A percentile compares a stretch with the other conserved stretches of the same genome.
These are phyloP conservation scores for Mycena rebaudengoi DNA, from an alignment of 768 basidiomycete genomes.

Conservation along the genomic window DNA sequence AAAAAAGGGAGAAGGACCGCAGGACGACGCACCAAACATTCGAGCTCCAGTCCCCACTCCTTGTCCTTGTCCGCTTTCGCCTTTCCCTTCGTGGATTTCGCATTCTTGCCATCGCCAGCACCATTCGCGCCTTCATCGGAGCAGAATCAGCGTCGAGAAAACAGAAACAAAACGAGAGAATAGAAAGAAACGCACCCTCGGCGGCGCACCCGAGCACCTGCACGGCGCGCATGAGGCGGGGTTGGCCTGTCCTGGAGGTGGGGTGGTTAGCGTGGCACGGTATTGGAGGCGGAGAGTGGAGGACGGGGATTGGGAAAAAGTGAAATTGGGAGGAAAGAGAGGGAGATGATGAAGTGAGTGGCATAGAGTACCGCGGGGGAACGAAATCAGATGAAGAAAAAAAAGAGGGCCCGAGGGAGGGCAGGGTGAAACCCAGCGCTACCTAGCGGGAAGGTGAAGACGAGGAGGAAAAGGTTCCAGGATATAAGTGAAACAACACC, in stretches of 20 bases:
- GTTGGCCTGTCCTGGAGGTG: conserved; percentile 53
- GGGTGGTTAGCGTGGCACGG: not conserved
- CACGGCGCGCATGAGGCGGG: conserved; percentile 60
- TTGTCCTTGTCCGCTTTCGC: conserved; percentile 46
- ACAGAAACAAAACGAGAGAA: too few relatives aligned
- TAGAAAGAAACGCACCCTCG: too few relatives aligned
- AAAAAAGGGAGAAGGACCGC: not conserved
- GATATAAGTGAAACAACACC: too few relatives aligned
- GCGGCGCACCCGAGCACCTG: conserved; percentile 53
- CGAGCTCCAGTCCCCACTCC: conserved; percentile 55
- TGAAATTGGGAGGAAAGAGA: too few relatives aligned
- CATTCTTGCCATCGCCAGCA: not conserved
- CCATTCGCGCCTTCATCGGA: too few relatives aligned
- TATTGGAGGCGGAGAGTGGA: not conserved
- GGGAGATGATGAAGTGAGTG: too few relatives aligned
- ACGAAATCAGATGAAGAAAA: not conserved
- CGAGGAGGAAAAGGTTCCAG: too few relatives aligned
- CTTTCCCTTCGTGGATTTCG: conserved; percentile 27
- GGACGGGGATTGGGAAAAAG: not conserved
- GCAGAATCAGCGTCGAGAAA: too few relatives aligned
- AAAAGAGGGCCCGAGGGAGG: too few relatives aligned
- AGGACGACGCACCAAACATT: conserved; percentile 60
- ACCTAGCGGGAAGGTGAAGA: too few relatives aligned
- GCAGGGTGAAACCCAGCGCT: too few relatives aligned
- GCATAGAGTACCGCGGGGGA: not conserved